Evolutionary conservation across 2,329 filamentous ascomycete species (phyloP).

Genomic region (Colletotrichum phormii): DNA sequence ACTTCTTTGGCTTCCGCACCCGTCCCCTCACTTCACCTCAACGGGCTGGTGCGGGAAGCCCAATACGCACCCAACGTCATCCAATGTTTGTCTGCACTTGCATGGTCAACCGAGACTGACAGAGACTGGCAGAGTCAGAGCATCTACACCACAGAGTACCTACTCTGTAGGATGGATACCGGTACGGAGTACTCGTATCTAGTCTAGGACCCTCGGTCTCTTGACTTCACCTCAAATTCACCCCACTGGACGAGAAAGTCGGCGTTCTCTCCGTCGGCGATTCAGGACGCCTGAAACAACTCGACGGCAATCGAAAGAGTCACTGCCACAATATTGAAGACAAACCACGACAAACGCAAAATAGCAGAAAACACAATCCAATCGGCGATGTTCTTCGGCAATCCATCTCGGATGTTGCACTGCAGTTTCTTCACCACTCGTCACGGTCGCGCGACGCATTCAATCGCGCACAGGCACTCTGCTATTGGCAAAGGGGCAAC

Average conservation of each 20-base stretch:
- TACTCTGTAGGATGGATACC: too few relatives aligned
- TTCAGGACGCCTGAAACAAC: constrained; percentile 23
- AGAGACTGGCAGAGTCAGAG: constrained; percentile 17
- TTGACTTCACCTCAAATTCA: neutral
- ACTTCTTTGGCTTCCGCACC: neutral
- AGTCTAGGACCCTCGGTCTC: neutral
- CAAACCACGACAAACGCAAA: neutral
- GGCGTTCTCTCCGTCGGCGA: constrained; percentile 22
- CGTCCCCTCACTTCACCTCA: neutral
- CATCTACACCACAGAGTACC: neutral
- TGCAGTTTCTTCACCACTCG: neutral
- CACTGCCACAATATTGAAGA: neutral
- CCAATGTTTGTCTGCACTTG: neutral
- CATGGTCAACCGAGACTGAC: neutral
- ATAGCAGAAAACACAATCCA: neutral
- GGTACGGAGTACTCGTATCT: neutral
- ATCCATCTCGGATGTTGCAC: neutral
- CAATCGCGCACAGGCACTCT: neutral
- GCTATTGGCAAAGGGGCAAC: neutral
- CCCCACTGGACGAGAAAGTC: neutral
- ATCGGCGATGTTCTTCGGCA: constrained; percentile 29
- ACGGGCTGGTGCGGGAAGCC: neutral
- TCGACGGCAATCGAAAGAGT: constrained; percentile 20
- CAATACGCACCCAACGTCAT: neutral
- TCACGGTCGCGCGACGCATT: neutral